Percentiles rank a stretch among this genome's conserved stretches.
These are phyloP conservation scores for Medicago arabica DNA, from an alignment of 306 rosid species.

Conservation along the genomic window DNA sequence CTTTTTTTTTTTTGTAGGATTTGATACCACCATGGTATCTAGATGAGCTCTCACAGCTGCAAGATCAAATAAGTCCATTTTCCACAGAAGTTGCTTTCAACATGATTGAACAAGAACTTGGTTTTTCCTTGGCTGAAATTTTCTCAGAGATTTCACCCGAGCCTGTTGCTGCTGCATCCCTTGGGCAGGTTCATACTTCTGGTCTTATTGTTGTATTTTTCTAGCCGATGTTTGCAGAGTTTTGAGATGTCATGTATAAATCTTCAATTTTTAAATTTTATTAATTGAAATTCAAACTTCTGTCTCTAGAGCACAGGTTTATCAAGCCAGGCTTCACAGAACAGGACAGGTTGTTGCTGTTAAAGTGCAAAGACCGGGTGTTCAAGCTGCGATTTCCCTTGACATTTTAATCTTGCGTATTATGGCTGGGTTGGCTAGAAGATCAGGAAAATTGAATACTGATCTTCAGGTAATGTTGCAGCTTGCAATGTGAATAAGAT, in stretches of 20 bases:
- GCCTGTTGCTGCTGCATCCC: conserved; percentile 96
- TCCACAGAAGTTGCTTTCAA: conserved; percentile 84
- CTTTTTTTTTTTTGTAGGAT: conserved; percentile 64
- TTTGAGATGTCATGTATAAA: too few relatives aligned
- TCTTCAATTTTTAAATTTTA: conserved; percentile 23
- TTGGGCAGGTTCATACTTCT: conserved; percentile 83
- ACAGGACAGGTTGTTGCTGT: conserved; percentile 84
- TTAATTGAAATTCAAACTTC: conserved; percentile 36
- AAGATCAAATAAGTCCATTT: conserved; percentile 94
- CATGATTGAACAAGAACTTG: conserved; percentile 86
- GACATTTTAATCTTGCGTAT: conserved; percentile 85
- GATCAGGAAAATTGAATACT: conserved; percentile 75
- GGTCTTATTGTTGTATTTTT: conserved; percentile 28
- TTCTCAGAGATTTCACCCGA: conserved; percentile 91
- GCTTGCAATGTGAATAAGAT: conserved; percentile 31
- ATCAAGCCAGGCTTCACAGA: conserved; percentile 85
- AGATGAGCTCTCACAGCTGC: conserved; percentile 85
- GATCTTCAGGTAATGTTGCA: conserved; percentile 83
- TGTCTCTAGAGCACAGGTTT: conserved; percentile 68
- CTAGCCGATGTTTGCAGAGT: conserved; percentile 32
- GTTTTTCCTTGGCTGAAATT: conserved; percentile 68
- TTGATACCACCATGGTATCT: conserved; percentile 95
- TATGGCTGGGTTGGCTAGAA: conserved; percentile 68
- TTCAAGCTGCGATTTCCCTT: conserved; percentile 88
- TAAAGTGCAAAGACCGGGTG: conserved; percentile 97